Percentiles rank a stretch among this genome's conserved stretches.
Conservation (phyloP, 345 rosid species). For the Eucalyptus sp. region DNA sequence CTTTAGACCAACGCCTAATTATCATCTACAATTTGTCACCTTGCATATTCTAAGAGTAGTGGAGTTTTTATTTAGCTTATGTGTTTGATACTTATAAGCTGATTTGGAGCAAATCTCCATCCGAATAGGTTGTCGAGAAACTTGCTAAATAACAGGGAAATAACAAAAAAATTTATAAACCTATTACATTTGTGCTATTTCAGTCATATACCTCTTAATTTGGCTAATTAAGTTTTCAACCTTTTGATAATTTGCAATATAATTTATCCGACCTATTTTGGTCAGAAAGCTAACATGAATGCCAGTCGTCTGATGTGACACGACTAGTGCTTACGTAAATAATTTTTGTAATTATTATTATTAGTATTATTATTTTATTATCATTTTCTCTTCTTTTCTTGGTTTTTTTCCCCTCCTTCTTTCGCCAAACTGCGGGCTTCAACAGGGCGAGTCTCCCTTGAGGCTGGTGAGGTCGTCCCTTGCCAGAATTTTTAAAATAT, state of each 20-base stretch:
- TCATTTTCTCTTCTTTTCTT: background rate
- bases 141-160: background rate
- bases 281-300: background rate
- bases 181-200: too few relatives aligned
- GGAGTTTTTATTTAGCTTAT: background rate
- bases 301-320: fast-evolving
- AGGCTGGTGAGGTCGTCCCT: background rate
- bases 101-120: background rate
- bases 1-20: background rate
- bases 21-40: background rate
- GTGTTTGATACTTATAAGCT: background rate
- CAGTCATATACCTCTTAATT: fast-evolving
- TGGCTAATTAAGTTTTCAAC: fast-evolving
- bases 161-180: too few relatives aligned
- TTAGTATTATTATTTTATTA: background rate
- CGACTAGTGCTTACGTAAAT: too few relatives aligned
- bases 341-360: too few relatives aligned
- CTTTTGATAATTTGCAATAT: background rate
- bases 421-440: fast-evolving
- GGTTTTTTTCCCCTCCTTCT: background rate
- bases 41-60: background rate
- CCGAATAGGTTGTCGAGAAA: background rate
- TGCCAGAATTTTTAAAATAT: too few relatives aligned
- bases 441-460: fast-evolving
- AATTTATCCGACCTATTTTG: too few relatives aligned